A percentile compares a stretch with the other conserved stretches of the same genome.
Evolutionary conservation across 129 eudicot species (phyloP).

Genomic region (Pulicaria dysenterica): DNA sequence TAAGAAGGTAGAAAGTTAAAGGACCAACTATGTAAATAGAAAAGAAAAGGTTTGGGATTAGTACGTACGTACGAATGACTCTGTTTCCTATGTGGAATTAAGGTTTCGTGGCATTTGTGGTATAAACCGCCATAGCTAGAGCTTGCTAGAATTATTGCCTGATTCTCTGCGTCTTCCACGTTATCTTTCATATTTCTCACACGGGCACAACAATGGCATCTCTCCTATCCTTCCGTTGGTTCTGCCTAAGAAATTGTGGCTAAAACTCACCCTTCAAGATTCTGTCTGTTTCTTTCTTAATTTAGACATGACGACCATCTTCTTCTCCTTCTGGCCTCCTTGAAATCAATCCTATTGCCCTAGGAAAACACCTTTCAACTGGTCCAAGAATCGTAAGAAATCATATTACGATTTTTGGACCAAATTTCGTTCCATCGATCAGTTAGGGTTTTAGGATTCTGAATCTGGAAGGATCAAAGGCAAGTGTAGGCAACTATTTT

Average conservation of each 20-base stretch:
- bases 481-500: neutral
- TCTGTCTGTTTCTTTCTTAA: constrained; percentile 25
- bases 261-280: constrained; percentile 24
- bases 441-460: constrained; percentile 37
- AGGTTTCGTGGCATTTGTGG: too few species aligned
- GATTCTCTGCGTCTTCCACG: neutral
- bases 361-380: constrained; percentile 15
- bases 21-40: too few species aligned
- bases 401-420: constrained; percentile 60
- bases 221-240: constrained; percentile 24
- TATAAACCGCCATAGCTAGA: too few species aligned
- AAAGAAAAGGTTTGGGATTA: too few species aligned
- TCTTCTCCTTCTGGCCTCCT: constrained; percentile 44
- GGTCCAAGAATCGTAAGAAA: constrained; percentile 52
- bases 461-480: constrained; percentile 27
- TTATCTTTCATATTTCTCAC: neutral
- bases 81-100: too few species aligned
- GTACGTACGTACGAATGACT: too few species aligned
- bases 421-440: constrained; percentile 41
- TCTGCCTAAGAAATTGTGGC: constrained; percentile 36
- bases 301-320: constrained; percentile 37
- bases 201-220: constrained; percentile 14
- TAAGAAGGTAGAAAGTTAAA: too few species aligned
- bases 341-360: constrained; percentile 23
- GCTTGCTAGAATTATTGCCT: neutral